Evolutionary conservation across 2,329 filamentous ascomycete species (phyloP).

Genomic region (Paecilomyces niveus): DNA sequence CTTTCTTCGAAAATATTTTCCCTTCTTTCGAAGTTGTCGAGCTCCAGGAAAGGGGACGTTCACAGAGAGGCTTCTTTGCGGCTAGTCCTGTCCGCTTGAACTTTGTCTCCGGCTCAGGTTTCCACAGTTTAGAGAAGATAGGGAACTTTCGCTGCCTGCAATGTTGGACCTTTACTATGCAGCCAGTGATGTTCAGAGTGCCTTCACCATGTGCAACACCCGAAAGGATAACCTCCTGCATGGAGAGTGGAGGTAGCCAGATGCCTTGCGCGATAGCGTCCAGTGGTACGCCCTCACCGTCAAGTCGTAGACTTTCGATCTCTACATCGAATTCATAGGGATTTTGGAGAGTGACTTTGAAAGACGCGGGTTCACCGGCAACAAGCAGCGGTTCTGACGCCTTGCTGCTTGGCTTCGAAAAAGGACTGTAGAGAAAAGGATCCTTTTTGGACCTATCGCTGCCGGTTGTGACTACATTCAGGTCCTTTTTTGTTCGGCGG

Average conservation of each 20-base stretch:
- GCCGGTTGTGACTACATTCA: conserved; percentile 36
- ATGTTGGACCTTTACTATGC: conserved; percentile 68
- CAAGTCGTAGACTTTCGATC: conserved; percentile 71
- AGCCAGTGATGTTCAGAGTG: conserved; percentile 66
- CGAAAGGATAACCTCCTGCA: conserved; percentile 66
- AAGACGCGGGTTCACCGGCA: conserved; percentile 67
- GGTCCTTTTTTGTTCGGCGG: conserved; percentile 51
- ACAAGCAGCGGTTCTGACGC: conserved; percentile 64
- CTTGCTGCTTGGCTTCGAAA: conserved; percentile 58
- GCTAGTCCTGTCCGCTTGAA: conserved; percentile 67
- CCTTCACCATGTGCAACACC: conserved; percentile 64
- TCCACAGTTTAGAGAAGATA: conserved; percentile 73
- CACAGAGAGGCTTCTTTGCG: conserved; percentile 44
- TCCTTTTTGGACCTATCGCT: conserved; percentile 47
- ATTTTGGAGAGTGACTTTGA: conserved; percentile 82
- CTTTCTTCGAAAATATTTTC: conserved; percentile 24
- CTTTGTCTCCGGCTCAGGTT: conserved; percentile 60
- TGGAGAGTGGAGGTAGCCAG: conserved; percentile 70
- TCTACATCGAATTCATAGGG: conserved; percentile 90
- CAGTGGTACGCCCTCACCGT: conserved; percentile 67
- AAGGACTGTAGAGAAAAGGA: conserved; percentile 94
- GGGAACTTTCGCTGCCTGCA: conserved; percentile 79
- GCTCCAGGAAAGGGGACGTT: conserved; percentile 41
- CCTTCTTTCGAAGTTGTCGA: conserved; percentile 33
- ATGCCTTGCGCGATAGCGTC: conserved; percentile 58